Base-by-base conservation (phyloP, 768 basidiomycete genomes). In the Naematelia encephala region DNA sequence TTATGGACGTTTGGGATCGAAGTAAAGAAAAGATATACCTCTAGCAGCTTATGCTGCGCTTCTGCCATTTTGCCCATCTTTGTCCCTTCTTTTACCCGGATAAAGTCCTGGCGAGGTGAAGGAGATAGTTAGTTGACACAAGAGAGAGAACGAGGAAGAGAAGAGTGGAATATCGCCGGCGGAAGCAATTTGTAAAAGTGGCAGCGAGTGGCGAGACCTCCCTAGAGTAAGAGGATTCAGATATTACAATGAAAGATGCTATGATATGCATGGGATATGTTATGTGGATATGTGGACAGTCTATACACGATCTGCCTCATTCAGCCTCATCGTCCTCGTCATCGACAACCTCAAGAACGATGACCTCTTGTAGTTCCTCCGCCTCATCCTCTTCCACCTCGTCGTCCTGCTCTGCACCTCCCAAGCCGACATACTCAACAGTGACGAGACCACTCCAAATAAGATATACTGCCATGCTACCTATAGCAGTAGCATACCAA, bases 1-100 rank as follows among this genome's bases (percentile, higher is more conserved):
- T n/a, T n/a, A n/a, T n/a, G n/a, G n/a, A n/a, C n/a, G 34, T 39
- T 39, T 39, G 34, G 8, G 34, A 16, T 8, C 8, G 16, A 39
- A 39, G 34, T 43, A 26, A 27, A 16, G 11, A 25, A 54, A 26
- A 19, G 44, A 72, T 78, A n/a, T 65, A 82, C 84, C 79, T 84
- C 82, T 52, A 84, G 77, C 79, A 97, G 89, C 87, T 91, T 96
- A 65, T 92, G 85, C 81, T 97, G 93, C 90, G 91, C 90, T 79
- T 97, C 93, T 60, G 93, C 93, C 57, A 97, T 84, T 49, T 90
- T 84, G 70, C 93, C 93, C 93, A 97, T 97, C 48, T 51, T 77
- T 8, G 8, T 8, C 8, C 16, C 34, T n/a, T n/a, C n/a, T n/a
- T n/a, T n/a, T n/a, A n/a, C n/a, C n/a, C n/a, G n/a, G n/a, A n/a